A percentile compares a stretch with the other conserved stretches of the same genome.
Conservation (phyloP, 1,139 yeast genomes). For the Yamadazyma jaroonii region DNA sequence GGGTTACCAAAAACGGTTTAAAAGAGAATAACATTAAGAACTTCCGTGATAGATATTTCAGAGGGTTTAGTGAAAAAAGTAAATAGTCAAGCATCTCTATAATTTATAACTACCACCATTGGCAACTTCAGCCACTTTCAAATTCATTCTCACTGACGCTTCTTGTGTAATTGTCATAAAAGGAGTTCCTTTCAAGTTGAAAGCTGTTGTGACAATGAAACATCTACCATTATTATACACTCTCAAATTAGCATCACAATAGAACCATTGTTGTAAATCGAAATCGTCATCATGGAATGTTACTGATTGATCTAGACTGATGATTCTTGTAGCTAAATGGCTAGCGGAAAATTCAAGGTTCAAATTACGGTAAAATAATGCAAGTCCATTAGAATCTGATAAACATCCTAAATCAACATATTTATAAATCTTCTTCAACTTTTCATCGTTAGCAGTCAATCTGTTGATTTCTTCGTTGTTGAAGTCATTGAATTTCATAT, state of each 20-base stretch:
- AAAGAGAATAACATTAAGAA: slow-evolving; percentile 44
- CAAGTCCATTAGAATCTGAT: slow-evolving; percentile 32
- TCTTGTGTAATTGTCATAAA: slow-evolving; percentile 31
- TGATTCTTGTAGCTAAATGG: slow-evolving; percentile 26
- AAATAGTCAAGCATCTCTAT: slow-evolving; percentile 8
- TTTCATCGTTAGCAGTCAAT: slow-evolving; percentile 25
- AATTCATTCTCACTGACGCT: slow-evolving; percentile 26
- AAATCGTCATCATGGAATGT: slow-evolving; percentile 27
- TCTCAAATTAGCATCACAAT: slow-evolving; percentile 32
- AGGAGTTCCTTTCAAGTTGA: slow-evolving; percentile 25
- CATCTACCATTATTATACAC: slow-evolving; percentile 36
- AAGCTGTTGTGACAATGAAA: slow-evolving; percentile 28
- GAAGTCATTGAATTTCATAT: slow-evolving; percentile 25
- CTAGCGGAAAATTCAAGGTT: slow-evolving; percentile 22
- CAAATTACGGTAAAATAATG: slow-evolving; percentile 24
- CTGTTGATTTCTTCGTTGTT: neutral
- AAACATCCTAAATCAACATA: slow-evolving; percentile 23
- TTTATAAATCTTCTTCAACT: slow-evolving; percentile 20
- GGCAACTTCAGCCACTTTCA: slow-evolving; percentile 22
- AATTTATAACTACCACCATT: slow-evolving; percentile 12
- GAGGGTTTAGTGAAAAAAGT: slow-evolving; percentile 51
- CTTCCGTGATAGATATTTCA: slow-evolving; percentile 80
- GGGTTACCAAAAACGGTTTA: slow-evolving; percentile 51
- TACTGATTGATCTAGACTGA: slow-evolving; percentile 40
- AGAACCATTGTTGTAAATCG: slow-evolving; percentile 37